Percentiles rank a stretch among this genome's conserved stretches.
Evolutionary conservation across 257 asterid genomes (phyloP).

Genomic region (Ocimum tenuiflorum): DNA sequence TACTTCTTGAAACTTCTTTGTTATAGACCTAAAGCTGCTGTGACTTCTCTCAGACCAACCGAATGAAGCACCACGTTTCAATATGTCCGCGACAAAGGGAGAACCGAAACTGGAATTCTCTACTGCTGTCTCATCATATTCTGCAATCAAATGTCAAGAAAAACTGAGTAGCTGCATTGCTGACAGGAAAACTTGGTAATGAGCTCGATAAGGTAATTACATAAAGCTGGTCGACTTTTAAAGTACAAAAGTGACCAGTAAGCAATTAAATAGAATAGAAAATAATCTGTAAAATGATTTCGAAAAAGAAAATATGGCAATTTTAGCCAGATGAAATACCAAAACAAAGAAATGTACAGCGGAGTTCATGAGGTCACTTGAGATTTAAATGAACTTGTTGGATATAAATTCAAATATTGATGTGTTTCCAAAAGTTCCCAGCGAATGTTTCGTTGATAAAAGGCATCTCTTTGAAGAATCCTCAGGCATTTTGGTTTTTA

Average conservation of each 20-base stretch:
- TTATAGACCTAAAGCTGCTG: constrained; percentile 75
- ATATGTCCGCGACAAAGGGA: constrained; percentile 61
- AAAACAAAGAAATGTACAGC: background rate
- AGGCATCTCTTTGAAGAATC: background rate
- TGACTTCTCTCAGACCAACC: constrained; percentile 75
- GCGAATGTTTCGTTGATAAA: background rate
- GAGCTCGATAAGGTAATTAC: background rate
- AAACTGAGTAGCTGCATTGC: background rate
- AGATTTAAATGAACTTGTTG: background rate
- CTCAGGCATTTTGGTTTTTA: background rate
- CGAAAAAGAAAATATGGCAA: too few relatives aligned
- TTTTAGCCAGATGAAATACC: too few relatives aligned
- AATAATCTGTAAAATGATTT: background rate
- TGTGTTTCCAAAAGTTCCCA: too few relatives aligned
- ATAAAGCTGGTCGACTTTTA: background rate
- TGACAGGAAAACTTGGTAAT: background rate
- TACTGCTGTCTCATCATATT: constrained; percentile 48
- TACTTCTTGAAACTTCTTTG: constrained; percentile 66
- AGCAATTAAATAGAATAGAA: background rate
- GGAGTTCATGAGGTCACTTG: background rate
- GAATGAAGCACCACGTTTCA: constrained; percentile 52
- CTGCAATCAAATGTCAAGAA: constrained; percentile 34
- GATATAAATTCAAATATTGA: too few relatives aligned
- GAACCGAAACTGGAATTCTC: constrained; percentile 49
- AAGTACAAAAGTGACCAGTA: background rate